Percentiles rank a stretch among this genome's conserved stretches.
Conservation (phyloP, 306 rosid species). For the Casuarina equisetifolia region DNA sequence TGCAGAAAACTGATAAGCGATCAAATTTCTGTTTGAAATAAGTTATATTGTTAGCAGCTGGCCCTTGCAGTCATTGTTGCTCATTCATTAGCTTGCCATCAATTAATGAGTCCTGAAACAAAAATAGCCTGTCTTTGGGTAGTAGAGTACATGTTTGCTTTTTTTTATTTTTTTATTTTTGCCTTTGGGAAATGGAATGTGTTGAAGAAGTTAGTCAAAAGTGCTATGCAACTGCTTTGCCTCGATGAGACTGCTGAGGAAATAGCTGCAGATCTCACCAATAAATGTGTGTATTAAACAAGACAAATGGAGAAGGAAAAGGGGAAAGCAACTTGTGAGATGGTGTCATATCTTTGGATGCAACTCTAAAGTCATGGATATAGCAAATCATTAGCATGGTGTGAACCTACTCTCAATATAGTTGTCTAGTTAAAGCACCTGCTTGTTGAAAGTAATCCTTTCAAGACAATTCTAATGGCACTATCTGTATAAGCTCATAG, state of each 20-base stretch:
- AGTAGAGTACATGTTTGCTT: neutral
- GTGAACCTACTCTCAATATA: neutral
- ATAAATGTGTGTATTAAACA: neutral
- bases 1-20: neutral
- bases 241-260: neutral
- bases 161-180: neutral
- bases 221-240: neutral
- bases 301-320: neutral
- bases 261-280: neutral
- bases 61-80: neutral
- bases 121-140: neutral
- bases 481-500: neutral
- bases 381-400: neutral
- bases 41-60: neutral
- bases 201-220: neutral
- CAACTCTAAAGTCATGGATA: neutral
- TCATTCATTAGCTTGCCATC: neutral
- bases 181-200: neutral
- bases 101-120: neutral
- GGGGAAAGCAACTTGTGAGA: neutral
- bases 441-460: neutral
- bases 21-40: neutral
- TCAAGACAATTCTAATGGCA: neutral
- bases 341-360: neutral
- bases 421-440: neutral